These are phyloP conservation scores for Fusarium sp. DNA, from an alignment of 2,329 filamentous ascomycete genomes.

Conservation along the genomic window DNA sequence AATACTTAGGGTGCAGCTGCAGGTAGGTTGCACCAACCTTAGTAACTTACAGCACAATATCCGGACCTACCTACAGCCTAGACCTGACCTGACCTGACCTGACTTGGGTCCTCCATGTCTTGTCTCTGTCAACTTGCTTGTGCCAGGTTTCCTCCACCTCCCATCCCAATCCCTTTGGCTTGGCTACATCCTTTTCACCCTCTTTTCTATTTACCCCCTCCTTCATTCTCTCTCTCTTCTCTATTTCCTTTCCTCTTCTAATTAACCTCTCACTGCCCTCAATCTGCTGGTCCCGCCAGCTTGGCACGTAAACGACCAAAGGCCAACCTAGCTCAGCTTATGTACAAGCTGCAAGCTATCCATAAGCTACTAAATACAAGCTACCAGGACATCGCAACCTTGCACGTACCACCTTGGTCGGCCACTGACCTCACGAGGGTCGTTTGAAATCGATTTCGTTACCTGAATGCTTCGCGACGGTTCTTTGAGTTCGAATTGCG, in stretches of 20 bases:
- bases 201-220: constrained; percentile 34
- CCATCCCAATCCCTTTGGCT: constrained; percentile 24
- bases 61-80: background rate
- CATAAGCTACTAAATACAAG: constrained; percentile 6
- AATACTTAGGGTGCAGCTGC: constrained; percentile 6
- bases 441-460: constrained; percentile 20
- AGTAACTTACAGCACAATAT: background rate
- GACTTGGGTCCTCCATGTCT: constrained; percentile 2
- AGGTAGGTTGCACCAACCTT: constrained; percentile 26
- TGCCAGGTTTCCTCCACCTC: constrained; percentile 39
- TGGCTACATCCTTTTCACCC: constrained; percentile 16
- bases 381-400: constrained; percentile 21
- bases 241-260: constrained; percentile 11
- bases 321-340: constrained; percentile 16
- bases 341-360: constrained; percentile 17
- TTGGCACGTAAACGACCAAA: constrained; percentile 8
- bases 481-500: constrained; percentile 21
- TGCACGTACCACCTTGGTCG: constrained; percentile 13
- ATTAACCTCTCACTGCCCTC: constrained; percentile 24
- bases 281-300: constrained; percentile 22
- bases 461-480: constrained; percentile 37
- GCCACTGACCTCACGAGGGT: constrained; percentile 11
- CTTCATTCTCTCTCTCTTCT: constrained; percentile 8
- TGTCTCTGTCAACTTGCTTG: constrained; percentile 22
- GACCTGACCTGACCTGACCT: constrained; percentile 10